Evolutionary conservation across 1,284 basidiomycete genomes (phyloP).

Genomic region (Coniferiporia sulphurascens): DNA sequence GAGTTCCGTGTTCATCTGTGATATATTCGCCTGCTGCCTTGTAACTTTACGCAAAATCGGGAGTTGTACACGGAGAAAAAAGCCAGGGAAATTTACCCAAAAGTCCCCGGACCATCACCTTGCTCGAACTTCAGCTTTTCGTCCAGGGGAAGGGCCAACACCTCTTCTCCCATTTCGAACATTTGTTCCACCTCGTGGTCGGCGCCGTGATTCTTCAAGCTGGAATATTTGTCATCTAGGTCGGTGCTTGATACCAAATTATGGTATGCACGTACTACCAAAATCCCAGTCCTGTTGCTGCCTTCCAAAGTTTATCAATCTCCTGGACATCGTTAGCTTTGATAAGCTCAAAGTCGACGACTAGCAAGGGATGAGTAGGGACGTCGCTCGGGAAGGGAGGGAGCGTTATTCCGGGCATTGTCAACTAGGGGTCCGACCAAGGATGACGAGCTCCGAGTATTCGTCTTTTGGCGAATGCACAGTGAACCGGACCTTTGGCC

Average conservation of each 20-base stretch:
- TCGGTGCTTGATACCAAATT: too few relatives aligned
- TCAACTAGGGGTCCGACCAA: too few relatives aligned
- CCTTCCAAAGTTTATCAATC: slow-evolving; percentile 45
- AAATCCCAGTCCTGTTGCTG: slow-evolving; percentile 46
- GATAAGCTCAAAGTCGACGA: slow-evolving; percentile 46
- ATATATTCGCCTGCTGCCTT: slow-evolving; percentile 59
- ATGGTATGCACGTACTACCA: slow-evolving; percentile 42
- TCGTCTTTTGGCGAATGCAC: too few relatives aligned
- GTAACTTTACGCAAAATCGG: slow-evolving; percentile 40
- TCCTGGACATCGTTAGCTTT: slow-evolving; percentile 33
- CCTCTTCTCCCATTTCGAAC: slow-evolving; percentile 56
- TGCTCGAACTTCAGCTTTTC: slow-evolving; percentile 64
- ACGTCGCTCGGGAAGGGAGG: slow-evolving; percentile 46
- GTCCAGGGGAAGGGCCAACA: slow-evolving; percentile 50
- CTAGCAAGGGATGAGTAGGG: slow-evolving; percentile 42
- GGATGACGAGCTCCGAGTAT: too few relatives aligned
- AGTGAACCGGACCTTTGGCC: too few relatives aligned
- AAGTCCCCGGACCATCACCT: slow-evolving; percentile 56
- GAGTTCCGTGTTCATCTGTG: slow-evolving; percentile 51
- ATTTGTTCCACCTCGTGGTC: slow-evolving; percentile 47
- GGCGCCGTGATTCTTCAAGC: slow-evolving; percentile 56
- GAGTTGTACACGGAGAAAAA: not conserved
- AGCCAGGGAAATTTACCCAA: slow-evolving; percentile 41
- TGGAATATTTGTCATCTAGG: slow-evolving; percentile 23
- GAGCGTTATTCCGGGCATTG: slow-evolving; percentile 23